Evolutionary conservation across 108 stramenopile species (phyloP).

Genomic region (Licmophora abbreviata): DNA sequence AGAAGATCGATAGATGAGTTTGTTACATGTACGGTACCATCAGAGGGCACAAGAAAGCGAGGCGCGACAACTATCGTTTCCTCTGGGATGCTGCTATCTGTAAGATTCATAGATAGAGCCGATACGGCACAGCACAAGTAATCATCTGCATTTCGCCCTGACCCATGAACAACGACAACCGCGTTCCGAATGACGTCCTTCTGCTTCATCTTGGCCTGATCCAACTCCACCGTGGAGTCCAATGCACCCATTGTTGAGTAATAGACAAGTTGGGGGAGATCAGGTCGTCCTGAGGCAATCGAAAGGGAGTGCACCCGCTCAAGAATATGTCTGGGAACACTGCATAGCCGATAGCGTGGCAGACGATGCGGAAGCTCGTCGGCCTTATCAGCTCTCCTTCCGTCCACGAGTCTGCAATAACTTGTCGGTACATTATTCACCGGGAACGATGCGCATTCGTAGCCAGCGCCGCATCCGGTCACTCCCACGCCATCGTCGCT

Average conservation of each 20-base stretch:
- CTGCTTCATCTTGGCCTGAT: neutral
- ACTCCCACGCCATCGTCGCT: slow-evolving; percentile 1
- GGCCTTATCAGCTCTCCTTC: no score
- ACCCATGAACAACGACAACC: slow-evolving; percentile 69
- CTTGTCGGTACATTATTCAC: neutral
- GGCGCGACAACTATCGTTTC: slow-evolving; percentile 53
- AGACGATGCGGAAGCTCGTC: slow-evolving; percentile 3
- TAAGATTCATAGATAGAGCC: no score
- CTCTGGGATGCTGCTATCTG: slow-evolving; percentile 26
- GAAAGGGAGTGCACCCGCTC: slow-evolving; percentile 8
- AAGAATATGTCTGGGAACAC: neutral
- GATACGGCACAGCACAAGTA: slow-evolving; percentile 59
- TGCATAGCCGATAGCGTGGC: slow-evolving; percentile 21
- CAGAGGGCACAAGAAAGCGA: slow-evolving; percentile 44
- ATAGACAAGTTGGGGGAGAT: slow-evolving; percentile 50
- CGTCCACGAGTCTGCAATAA: no score
- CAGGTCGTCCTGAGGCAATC: slow-evolving; percentile 7
- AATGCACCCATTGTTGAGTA: slow-evolving; percentile 30
- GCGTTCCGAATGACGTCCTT: slow-evolving; percentile 12
- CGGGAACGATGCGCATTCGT: slow-evolving; percentile 12
- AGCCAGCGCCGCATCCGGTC: slow-evolving; percentile 30
- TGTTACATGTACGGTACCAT: slow-evolving; percentile 2
- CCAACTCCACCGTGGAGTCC: neutral
- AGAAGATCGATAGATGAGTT: slow-evolving; percentile 7
- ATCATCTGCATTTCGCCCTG: slow-evolving; percentile 52